Base-by-base conservation (phyloP, 1,284 basidiomycete species). In the Puccinia sorghi region DNA sequence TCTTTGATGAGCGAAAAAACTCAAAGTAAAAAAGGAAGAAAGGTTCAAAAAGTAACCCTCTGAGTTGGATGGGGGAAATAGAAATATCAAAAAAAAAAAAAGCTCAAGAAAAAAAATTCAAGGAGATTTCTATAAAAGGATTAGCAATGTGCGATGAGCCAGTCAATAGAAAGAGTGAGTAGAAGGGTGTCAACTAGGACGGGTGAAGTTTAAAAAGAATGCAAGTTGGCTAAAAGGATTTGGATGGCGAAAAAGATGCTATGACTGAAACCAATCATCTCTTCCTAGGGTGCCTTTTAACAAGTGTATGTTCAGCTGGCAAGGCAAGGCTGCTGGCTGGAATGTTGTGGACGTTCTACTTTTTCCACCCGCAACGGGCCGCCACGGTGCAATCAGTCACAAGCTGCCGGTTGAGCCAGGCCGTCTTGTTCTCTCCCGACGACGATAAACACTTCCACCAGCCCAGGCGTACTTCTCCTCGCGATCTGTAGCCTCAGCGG, bases 31-130 rank as follows among this genome's bases (percentile, higher is more conserved):
- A 63, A n/a, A 63, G 15, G 17, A 43, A 22, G 37, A 22, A 64
- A n/a, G n/a, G n/a, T n/a, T n/a, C n/a, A 61, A 61, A 17, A 64
- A 17, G 50, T 46, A 41, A 63, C 27, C 39, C 57, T 63, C 11
- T 63, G 3, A 22, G 15, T 17, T n/a, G 6, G 15, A 41, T 39
- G 17, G 15, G 6, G 37, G 57, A 59, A 57, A 32, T 57, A 39
- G 37, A 61, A 63, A 41, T 15, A 63, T 8, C 43, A 46, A 46
- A 3, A 46, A 46, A 46, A 46, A 46, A 41, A 22, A 27, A 43
- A 27, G 3, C 9, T 41, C 41, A 61, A 13, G 39, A 43, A 32
- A 25, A 39, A 20, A 46, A 22, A 15, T 6, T 39, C 27, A 17
- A 61, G 9, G 17, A n/a, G 20, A 64, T 7, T 9, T 57, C 5